Conservation (phyloP, 192 early-diverging fungal genomes). For the Cladochytrium replicatum region DNA sequence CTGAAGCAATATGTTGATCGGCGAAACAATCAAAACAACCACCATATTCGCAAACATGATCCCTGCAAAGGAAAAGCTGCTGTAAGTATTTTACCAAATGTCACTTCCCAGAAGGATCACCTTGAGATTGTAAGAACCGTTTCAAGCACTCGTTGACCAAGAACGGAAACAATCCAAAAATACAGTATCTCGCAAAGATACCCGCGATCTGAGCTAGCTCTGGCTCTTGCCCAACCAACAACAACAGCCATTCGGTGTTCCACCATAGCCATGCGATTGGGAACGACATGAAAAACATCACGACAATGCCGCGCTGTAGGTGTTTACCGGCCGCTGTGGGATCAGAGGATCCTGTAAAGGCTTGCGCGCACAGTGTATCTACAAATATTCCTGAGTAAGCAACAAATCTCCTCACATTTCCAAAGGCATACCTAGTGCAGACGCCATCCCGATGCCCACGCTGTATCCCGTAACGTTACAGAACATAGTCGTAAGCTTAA, state of each 20-base stretch:
- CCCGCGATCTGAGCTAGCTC: slow-evolving; percentile 58
- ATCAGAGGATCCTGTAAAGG: slow-evolving; percentile 23
- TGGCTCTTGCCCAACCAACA: slow-evolving; percentile 65
- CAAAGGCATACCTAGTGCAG: slow-evolving; percentile 41
- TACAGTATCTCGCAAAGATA: slow-evolving; percentile 52
- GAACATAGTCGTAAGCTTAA: slow-evolving; percentile 24
- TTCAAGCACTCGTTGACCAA: slow-evolving; percentile 78
- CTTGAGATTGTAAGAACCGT: slow-evolving; percentile 82
- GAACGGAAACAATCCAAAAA: slow-evolving; percentile 65
- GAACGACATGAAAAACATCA: slow-evolving; percentile 56
- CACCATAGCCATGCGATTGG: slow-evolving; percentile 63
- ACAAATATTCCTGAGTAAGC: too few species aligned
- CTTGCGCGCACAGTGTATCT: too few species aligned
- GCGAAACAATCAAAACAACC: slow-evolving; percentile 60
- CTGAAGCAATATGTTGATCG: slow-evolving; percentile 64
- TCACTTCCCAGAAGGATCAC: too few species aligned
- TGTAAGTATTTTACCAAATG: too few species aligned
- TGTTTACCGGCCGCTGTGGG: slow-evolving; percentile 37
- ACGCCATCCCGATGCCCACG: slow-evolving; percentile 37
- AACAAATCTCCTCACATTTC: too few species aligned
- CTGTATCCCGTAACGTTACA: slow-evolving; percentile 38
- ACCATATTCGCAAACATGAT: slow-evolving; percentile 77
- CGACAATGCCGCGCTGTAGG: slow-evolving; percentile 58
- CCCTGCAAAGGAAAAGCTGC: too few species aligned
- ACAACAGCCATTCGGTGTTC: slow-evolving; percentile 58